Percentiles rank a stretch among this genome's conserved stretches.
These are phyloP conservation scores for Termitomyces sp. DNA, from an alignment of 768 basidiomycete genomes.

Conservation along the genomic window DNA sequence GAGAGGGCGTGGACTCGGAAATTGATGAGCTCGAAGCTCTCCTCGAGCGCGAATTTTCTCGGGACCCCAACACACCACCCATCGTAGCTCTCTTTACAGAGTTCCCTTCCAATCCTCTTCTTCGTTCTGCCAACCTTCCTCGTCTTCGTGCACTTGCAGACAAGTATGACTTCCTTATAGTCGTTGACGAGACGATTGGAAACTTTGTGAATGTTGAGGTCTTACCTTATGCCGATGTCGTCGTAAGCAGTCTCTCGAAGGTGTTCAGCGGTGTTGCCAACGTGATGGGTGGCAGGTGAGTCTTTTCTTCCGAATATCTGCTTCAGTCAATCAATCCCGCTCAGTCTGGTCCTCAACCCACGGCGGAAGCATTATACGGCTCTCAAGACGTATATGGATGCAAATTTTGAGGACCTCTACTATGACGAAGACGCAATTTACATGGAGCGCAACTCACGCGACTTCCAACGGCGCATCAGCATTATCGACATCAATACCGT, in stretches of 20 bases:
- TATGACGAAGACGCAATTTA: constrained; percentile 90
- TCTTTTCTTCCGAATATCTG: constrained; percentile 3
- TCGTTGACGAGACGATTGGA: constrained; percentile 93
- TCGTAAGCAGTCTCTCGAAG: constrained; percentile 90
- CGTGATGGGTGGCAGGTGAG: constrained; percentile 96
- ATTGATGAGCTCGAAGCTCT: constrained; percentile 66
- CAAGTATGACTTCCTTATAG: constrained; percentile 79
- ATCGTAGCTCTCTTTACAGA: constrained; percentile 85
- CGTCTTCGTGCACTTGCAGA: constrained; percentile 77
- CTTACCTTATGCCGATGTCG: constrained; percentile 79
- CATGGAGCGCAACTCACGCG: constrained; percentile 97
- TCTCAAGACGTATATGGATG: constrained; percentile 55
- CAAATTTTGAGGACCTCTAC: constrained; percentile 77
- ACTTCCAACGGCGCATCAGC: constrained; percentile 72
- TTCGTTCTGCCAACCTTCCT: constrained; percentile 77
- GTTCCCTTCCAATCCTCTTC: constrained; percentile 92
- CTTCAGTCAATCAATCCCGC: neutral
- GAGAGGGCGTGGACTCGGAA: constrained; percentile 70
- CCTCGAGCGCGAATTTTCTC: constrained; percentile 38
- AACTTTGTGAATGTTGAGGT: constrained; percentile 93
- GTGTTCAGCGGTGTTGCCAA: constrained; percentile 93
- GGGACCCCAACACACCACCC: constrained; percentile 44
- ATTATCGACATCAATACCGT: constrained; percentile 81
- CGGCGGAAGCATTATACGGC: constrained; percentile 57
- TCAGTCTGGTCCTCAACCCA: constrained; percentile 86